Base-by-base conservation (phyloP, 2,329 filamentous ascomycete species). In the Fusarium foetens region DNA sequence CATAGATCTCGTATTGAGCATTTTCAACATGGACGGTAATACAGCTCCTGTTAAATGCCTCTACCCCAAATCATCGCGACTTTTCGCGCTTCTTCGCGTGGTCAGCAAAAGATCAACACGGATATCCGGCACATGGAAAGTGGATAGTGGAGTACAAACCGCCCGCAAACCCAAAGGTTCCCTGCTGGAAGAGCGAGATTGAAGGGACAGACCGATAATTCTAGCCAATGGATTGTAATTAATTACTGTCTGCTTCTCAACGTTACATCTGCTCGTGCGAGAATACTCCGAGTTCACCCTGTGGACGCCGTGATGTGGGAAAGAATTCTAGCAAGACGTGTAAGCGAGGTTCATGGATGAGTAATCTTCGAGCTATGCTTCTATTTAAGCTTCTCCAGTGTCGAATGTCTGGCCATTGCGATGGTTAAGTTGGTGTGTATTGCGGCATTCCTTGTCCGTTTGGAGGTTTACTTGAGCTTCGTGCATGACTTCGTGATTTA, bases 401-500 rank as follows among this genome's bases (percentile, higher is more conserved):
- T 17, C 3, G 7, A 27, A 12, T 8, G 13, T 38, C 1, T 38
- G 0, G 17, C 23, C 4, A 6, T 19, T 35, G 2, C 19, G 17
- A 19, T 6, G 16, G 6, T 19, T 6, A 8, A 25, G 12, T 6
- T 10, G 8, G 1, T 3, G 6, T 8, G 3, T 14, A 8, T 14
- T 10, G 9, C 2, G 6, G 8, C 12, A 19, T 8, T 6, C 16
- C 13, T 17, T 8, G 0, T 14, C 4, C 3, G 13, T 4, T 51
- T 19, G 8, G 6, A 51, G 6, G 17, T 25, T 14, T 25, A 1
- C 8, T 8, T 10, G 16, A 19, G 6, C 0, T 0, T 1, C 4
- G 0, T 19, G 1, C 3, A 33, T 3, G 2, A 14, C 13, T 9
- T 23, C 17, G 2, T 1, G 6, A 6, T 19, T 5, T 11, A 1